Conservation (phyloP, 2,329 filamentous ascomycete genomes). For the Fonsecaea erecta region DNA sequence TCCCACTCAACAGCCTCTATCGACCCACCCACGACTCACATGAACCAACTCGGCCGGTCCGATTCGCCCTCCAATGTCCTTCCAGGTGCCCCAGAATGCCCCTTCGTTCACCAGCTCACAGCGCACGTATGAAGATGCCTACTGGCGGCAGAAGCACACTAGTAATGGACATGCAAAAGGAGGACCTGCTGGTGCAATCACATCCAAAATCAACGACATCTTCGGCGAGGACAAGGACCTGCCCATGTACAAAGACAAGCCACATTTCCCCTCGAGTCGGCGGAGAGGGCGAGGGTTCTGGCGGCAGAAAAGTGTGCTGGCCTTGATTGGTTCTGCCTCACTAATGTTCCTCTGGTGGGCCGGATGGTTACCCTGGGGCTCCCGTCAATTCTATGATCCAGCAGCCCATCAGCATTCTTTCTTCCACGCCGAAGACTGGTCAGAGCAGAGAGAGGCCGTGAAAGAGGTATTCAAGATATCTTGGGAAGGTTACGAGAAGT, state of each 20-base stretch:
- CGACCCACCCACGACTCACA: background rate
- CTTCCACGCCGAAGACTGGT: slow-evolving; percentile 66
- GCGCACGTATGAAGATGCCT: slow-evolving; percentile 67
- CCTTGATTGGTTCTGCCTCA: slow-evolving; percentile 60
- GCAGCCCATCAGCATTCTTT: slow-evolving; percentile 25
- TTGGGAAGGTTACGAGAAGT: slow-evolving; percentile 89
- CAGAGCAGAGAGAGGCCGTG: slow-evolving; percentile 75
- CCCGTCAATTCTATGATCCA: slow-evolving; percentile 21
- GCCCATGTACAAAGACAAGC: slow-evolving; percentile 99
- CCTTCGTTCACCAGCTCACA: slow-evolving; percentile 70
- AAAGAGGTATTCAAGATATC: slow-evolving; percentile 88
- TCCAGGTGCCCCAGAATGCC: slow-evolving; percentile 70
- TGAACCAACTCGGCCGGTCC: background rate
- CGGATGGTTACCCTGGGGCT: slow-evolving; percentile 57
- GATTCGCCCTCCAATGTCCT: slow-evolving; percentile 48
- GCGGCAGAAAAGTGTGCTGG: slow-evolving; percentile 65
- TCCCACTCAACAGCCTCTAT: background rate
- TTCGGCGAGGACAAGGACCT: slow-evolving; percentile 68
- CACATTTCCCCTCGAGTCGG: slow-evolving; percentile 67
- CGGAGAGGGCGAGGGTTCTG: slow-evolving; percentile 63
- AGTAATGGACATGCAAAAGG: slow-evolving; percentile 48
- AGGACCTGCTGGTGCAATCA: slow-evolving; percentile 54
- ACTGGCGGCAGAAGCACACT: slow-evolving; percentile 63
- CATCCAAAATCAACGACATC: slow-evolving; percentile 67
- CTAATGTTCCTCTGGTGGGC: slow-evolving; percentile 70